phyloP scores from a whole-genome alignment of 2,329 filamentous ascomycete species.

The Triangularia verruculosa region DNA sequence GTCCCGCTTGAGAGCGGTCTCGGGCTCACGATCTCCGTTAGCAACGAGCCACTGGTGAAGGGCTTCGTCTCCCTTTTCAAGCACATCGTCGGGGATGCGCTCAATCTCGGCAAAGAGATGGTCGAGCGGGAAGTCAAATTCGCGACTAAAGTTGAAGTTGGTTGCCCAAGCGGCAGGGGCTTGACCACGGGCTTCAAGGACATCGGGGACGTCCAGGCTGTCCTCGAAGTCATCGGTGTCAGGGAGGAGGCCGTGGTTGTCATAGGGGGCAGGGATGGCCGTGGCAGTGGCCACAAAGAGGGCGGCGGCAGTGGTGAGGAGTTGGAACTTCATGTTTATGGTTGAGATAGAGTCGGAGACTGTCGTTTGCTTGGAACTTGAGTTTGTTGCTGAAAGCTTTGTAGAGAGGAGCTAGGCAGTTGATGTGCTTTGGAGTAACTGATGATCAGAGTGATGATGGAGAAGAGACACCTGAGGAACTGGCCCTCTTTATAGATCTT shows the following conservation, averaged over 20 bases:
- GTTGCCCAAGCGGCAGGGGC: background rate
- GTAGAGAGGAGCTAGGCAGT: background rate
- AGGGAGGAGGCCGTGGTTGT: constrained; percentile 10
- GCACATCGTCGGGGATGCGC: constrained; percentile 25
- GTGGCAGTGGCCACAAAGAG: constrained; percentile 29
- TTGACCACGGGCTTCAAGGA: background rate
- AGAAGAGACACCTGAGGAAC: background rate
- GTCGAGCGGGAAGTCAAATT: constrained; percentile 19
- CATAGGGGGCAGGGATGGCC: constrained; percentile 26
- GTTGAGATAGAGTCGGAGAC: background rate
- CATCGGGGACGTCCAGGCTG: background rate
- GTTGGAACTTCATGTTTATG: constrained; percentile 25
- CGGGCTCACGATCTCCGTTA: constrained; percentile 19
- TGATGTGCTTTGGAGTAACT: background rate
- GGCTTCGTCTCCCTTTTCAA: constrained; percentile 24
- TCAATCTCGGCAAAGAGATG: constrained; percentile 22
- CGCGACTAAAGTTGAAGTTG: constrained; percentile 22
- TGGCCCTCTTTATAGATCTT: background rate
- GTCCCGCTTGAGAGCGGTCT: constrained; percentile 12
- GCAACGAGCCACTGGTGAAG: constrained; percentile 26
- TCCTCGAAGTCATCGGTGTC: constrained; percentile 15
- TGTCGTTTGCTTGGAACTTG: background rate
- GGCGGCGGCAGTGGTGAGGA: constrained; percentile 26
- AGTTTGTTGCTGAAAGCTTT: background rate
- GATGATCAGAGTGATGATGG: background rate